Conservation (phyloP, 495 filamentous ascomycete genomes). For the Pyronema omphalodes region DNA sequence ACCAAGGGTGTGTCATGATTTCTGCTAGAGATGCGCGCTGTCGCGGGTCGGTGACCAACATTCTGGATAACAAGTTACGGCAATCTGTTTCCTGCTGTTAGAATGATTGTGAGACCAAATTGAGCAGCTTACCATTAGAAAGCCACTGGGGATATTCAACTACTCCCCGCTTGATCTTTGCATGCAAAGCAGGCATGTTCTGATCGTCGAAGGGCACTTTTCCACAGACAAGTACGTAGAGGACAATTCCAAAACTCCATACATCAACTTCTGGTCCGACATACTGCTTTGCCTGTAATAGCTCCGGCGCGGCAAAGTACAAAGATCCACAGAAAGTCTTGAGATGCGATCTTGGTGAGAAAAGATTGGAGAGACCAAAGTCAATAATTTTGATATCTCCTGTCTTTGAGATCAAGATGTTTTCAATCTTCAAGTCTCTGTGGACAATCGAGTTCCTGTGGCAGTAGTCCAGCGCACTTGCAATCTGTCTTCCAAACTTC, state of each 20-base stretch:
- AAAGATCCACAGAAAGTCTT: conserved; percentile 97
- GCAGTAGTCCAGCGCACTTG: conserved; percentile 96
- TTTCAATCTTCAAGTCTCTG: conserved; percentile 95
- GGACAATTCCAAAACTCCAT: conserved; percentile 98
- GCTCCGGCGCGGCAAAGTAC: conserved; percentile 92
- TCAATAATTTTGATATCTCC: conserved; percentile 99
- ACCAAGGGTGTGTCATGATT: conserved; percentile 95
- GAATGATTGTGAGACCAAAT: neutral
- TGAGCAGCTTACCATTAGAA: conserved; percentile 47
- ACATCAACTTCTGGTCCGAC: conserved; percentile 94
- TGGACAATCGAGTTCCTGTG: conserved; percentile 98
- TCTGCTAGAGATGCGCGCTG: conserved; percentile 73
- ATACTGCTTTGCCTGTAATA: conserved; percentile 85
- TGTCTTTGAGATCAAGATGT: conserved; percentile 97
- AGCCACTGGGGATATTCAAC: conserved; percentile 95
- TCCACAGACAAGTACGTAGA: conserved; percentile 93
- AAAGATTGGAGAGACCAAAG: conserved; percentile 94
- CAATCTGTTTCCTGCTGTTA: conserved; percentile 43
- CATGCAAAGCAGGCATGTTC: conserved; percentile 95
- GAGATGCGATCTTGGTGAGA: conserved; percentile 66
- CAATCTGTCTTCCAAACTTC: conserved; percentile 94
- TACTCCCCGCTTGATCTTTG: conserved; percentile 92
- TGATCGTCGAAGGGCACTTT: conserved; percentile 99
- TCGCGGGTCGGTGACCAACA: conserved; percentile 89
- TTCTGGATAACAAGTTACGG: conserved; percentile 77